These are phyloP conservation scores for Toxoplasma gondii DNA, from an alignment of 169 alveolate species.

Conservation along the genomic window DNA sequence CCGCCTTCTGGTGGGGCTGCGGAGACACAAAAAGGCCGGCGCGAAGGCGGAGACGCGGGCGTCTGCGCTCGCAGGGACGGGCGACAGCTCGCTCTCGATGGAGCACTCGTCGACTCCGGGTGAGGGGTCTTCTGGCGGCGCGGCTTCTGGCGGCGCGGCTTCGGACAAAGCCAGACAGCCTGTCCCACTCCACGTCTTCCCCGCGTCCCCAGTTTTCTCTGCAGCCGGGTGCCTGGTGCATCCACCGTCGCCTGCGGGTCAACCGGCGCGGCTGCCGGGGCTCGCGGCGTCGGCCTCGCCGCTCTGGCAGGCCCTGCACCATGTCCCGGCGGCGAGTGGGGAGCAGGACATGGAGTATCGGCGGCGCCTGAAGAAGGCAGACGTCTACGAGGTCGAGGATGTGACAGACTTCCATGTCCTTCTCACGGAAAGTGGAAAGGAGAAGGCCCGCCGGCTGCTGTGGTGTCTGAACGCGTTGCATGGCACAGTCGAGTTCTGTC, in stretches of 20 bases:
- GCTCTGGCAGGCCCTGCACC: background rate
- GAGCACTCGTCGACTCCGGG: too few species aligned
- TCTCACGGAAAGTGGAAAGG: conserved; percentile 52
- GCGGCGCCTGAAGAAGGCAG: conserved; percentile 8
- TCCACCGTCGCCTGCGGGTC: background rate
- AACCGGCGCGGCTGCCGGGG: background rate
- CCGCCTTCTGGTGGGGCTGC: too few species aligned
- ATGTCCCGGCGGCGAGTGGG: background rate
- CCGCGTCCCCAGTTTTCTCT: background rate
- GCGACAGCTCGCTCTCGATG: too few species aligned
- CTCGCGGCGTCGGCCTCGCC: background rate
- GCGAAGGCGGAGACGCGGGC: too few species aligned
- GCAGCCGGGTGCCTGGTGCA: background rate
- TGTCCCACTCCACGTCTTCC: background rate
- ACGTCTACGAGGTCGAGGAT: conserved; percentile 57
- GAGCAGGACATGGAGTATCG: background rate
- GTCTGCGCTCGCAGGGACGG: too few species aligned
- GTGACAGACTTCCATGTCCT: conserved; percentile 56
- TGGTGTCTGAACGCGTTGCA: conserved; percentile 61
- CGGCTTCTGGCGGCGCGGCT: too few species aligned
- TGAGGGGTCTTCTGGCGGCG: too few species aligned
- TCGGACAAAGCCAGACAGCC: too few species aligned
- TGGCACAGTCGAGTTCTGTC: conserved; percentile 63
- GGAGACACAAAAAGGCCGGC: too few species aligned
- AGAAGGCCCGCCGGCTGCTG: conserved; percentile 54